These are phyloP conservation scores for Agroathelia rolfsii DNA, from an alignment of 1,284 basidiomycete genomes.

Conservation along the genomic window DNA sequence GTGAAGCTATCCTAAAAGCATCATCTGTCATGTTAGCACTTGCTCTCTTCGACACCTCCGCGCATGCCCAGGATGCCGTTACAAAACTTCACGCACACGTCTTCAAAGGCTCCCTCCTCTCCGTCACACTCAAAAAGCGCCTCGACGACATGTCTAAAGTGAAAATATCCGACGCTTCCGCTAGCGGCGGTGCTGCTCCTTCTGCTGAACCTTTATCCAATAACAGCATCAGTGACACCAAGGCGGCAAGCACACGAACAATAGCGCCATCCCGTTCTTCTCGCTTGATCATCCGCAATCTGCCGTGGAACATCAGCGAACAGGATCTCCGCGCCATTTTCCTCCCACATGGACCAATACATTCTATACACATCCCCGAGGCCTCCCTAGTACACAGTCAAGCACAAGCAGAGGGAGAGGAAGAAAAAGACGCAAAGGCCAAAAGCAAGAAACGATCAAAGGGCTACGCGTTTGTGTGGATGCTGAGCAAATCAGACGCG, in stretches of 20 bases:
- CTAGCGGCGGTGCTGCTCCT: constrained; percentile 9
- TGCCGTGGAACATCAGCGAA: constrained; percentile 76
- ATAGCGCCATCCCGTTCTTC: constrained; percentile 58
- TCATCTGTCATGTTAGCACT: no score
- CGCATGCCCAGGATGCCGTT: constrained; percentile 65
- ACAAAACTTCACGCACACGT: constrained; percentile 87
- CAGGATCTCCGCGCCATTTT: constrained; percentile 85
- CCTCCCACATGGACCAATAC: constrained; percentile 81
- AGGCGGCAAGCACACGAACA: constrained; percentile 20
- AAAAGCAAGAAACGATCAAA: constrained; percentile 48
- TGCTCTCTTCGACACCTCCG: constrained; percentile 68
- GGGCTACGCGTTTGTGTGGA: constrained; percentile 97
- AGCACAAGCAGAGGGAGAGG: constrained; percentile 18
- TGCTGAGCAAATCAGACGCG: constrained; percentile 79
- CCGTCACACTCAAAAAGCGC: constrained; percentile 86
- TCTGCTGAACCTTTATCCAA: no score
- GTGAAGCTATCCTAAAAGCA: no score
- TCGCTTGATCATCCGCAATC: constrained; percentile 86
- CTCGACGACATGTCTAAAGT: constrained; percentile 59
- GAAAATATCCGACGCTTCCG: constrained; percentile 10
- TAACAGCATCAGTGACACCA: no score
- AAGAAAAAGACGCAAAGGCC: constrained; percentile 22
- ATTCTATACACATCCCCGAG: constrained; percentile 76
- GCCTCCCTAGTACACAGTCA: constrained; percentile 15
- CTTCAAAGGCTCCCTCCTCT: constrained; percentile 83